Base-by-base conservation (phyloP, 75 land plant genomes). In the Picea glauca region DNA sequence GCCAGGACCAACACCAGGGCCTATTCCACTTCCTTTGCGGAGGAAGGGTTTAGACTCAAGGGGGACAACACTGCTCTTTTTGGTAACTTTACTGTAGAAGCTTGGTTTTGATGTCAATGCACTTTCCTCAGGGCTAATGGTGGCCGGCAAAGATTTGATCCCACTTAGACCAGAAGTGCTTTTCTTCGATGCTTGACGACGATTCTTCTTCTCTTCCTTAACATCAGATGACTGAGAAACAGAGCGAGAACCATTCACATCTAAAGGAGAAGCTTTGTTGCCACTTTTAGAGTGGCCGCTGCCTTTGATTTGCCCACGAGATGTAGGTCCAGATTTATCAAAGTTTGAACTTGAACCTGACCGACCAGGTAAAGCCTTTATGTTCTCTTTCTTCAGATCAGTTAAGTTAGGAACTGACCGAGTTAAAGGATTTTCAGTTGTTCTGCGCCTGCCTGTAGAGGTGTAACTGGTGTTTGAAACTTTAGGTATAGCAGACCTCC, bases 1-100 rank as follows among this genome's bases (percentile, higher is more conserved):
- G 50, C 58, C 83, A 50, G 87, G 80, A 74, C 89, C 89, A 80
- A 79, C 83, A 58, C 88, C 86, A 31, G 91, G 84, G 13, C 88
- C 82, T 68, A 78, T 88, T 66, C 91, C 84, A 78, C 85, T 80
- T 13, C 95, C 99, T 80, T 95, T 95, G 38, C 90, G 91, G 21
- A 88, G 82, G 75, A 86, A 90, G 17, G 98, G 91, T 73, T 90
- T 98, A 21, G 96, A 72, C 64, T 98, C 98, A 65, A 87, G 80
- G 6, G 93, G 93, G 2, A 88, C 91, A 32, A 92, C 91, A 81
- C 83, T 92, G 79, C 90, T 84, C 76, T 87, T 90, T 76, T 90
- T 93, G 12, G 86, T 83, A 18, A 79, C 83, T 78, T 84, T 89
- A 77, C 67, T 85, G 81, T 74, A 68, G 56, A 83, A 85, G 68